Conservation (phyloP, 495 filamentous ascomycete species). For the Penicillium canariense region DNA sequence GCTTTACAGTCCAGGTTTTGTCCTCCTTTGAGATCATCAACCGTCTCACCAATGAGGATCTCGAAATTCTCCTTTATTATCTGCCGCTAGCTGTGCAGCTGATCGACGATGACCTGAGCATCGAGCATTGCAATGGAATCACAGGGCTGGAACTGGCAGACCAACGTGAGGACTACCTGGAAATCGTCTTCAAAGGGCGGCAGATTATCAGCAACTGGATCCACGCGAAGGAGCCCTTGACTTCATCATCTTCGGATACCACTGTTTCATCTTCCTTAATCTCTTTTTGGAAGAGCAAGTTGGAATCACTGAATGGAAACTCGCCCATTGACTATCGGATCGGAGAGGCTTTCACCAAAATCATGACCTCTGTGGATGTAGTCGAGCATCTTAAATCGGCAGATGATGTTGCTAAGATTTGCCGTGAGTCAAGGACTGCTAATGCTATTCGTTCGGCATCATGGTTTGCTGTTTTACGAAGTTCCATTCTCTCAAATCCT, state of each 20-base stretch:
- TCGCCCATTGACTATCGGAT: slow-evolving; percentile 39
- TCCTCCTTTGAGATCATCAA: slow-evolving; percentile 27
- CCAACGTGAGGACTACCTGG: slow-evolving; percentile 57
- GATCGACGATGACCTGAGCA: slow-evolving; percentile 60
- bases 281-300: slow-evolving; percentile 37
- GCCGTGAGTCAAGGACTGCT: slow-evolving; percentile 34
- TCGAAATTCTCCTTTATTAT: slow-evolving; percentile 43
- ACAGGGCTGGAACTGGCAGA: slow-evolving; percentile 48
- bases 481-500: slow-evolving; percentile 34
- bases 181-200: slow-evolving; percentile 58
- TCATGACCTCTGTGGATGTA: slow-evolving; percentile 32
- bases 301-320: slow-evolving; percentile 31
- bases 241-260: slow-evolving; percentile 7
- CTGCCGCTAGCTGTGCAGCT: slow-evolving; percentile 56
- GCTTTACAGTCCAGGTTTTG: slow-evolving; percentile 61
- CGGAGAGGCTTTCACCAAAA: slow-evolving; percentile 42
- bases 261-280: slow-evolving; percentile 26
- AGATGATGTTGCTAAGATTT: slow-evolving; percentile 35
- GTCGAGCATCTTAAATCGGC: slow-evolving; percentile 26
- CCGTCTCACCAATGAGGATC: slow-evolving; percentile 30
- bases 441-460: slow-evolving; percentile 43
- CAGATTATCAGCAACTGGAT: slow-evolving; percentile 52
- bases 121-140: slow-evolving; percentile 56
- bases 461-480: slow-evolving; percentile 37
- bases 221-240: slow-evolving; percentile 20